Conservation (phyloP, 164 flowering plant genomes). For the Saururus chinensis region DNA sequence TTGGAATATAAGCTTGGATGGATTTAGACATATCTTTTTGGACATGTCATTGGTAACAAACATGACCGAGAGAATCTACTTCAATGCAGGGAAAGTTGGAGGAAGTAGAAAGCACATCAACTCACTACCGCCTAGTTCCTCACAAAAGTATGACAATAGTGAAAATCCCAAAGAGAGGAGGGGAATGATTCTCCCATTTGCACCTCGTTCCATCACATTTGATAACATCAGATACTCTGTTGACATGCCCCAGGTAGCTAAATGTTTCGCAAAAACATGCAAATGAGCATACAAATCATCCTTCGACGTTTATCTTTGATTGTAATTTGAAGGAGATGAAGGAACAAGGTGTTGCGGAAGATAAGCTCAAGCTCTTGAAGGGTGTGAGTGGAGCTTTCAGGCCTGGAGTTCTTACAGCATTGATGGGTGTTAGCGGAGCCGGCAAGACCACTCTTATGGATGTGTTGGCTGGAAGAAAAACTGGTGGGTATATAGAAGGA, state of each 20-base stretch:
- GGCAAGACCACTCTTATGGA: conserved; percentile 51
- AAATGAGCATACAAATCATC: not conserved
- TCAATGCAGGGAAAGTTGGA: not conserved
- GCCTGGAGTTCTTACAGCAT: conserved; percentile 50
- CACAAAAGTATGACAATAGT: conserved; percentile 6
- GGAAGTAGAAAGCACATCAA: not conserved
- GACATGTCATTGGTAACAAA: not conserved
- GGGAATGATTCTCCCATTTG: conserved; percentile 45
- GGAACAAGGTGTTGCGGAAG: conserved; percentile 23
- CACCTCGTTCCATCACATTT: conserved; percentile 36
- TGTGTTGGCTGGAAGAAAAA: conserved; percentile 43
- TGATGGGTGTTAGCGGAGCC: conserved; percentile 57
- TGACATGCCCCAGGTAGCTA: conserved; percentile 40
- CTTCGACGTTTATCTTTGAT: not conserved
- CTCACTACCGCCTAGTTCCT: not conserved
- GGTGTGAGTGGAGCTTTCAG: conserved; percentile 41
- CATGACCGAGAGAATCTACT: not conserved
- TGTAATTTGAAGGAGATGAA: conserved; percentile 44
- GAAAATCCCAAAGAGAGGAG: conserved; percentile 13
- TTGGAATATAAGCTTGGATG: not conserved
- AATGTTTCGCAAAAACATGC: not conserved
- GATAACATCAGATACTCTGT: conserved; percentile 33
- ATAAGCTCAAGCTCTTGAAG: conserved; percentile 27
- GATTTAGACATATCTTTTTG: not conserved
- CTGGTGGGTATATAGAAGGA: conserved; percentile 40